A percentile compares a stretch with the other conserved stretches of the same genome.
phyloP scores from a whole-genome alignment of 2,329 filamentous ascomycete genomes.

The Sporothrix globosa region DNA sequence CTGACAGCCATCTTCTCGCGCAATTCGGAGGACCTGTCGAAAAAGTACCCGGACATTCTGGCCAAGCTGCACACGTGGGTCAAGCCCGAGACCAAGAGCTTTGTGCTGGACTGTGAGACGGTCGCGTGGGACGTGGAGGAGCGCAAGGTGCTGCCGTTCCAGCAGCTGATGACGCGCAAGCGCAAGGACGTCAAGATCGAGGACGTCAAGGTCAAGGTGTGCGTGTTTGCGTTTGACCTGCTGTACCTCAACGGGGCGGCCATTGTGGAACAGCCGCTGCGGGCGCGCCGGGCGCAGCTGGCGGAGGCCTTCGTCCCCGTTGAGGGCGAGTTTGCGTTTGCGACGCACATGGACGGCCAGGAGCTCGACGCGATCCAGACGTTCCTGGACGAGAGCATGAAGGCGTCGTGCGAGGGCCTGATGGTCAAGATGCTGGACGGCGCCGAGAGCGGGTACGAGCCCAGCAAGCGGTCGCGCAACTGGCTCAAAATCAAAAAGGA shows the following conservation, averaged over 20 bases:
- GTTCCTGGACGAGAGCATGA: conserved; percentile 91
- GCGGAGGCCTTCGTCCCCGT: conserved; percentile 71
- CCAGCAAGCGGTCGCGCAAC: conserved; percentile 92
- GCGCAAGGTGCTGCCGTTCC: conserved; percentile 96
- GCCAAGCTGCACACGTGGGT: conserved; percentile 87
- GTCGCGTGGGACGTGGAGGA: conserved; percentile 94
- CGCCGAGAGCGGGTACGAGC: conserved; percentile 89
- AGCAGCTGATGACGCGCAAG: conserved; percentile 97
- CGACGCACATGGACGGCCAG: conserved; percentile 81
- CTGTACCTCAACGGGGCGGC: conserved; percentile 91
- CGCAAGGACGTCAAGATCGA: conserved; percentile 95
- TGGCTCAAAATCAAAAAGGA: conserved; percentile 99
- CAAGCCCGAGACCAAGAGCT: conserved; percentile 85
- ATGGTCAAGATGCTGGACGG: conserved; percentile 99
- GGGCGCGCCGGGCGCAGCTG: conserved; percentile 79
- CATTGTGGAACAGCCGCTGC: conserved; percentile 82
- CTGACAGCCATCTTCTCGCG: conserved; percentile 93
- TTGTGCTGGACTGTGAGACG: conserved; percentile 97
- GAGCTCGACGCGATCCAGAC: conserved; percentile 92
- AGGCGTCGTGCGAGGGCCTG: conserved; percentile 92
- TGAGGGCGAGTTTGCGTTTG: conserved; percentile 90
- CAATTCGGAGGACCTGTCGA: conserved; percentile 95
- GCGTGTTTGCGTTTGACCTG: conserved; percentile 94
- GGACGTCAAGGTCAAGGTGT: conserved; percentile 95
- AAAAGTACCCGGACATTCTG: conserved; percentile 96